Percentiles rank a stretch among this genome's conserved stretches.
Conservation (phyloP, 371 early-diverging fungal species). For the Mucor sp. region DNA sequence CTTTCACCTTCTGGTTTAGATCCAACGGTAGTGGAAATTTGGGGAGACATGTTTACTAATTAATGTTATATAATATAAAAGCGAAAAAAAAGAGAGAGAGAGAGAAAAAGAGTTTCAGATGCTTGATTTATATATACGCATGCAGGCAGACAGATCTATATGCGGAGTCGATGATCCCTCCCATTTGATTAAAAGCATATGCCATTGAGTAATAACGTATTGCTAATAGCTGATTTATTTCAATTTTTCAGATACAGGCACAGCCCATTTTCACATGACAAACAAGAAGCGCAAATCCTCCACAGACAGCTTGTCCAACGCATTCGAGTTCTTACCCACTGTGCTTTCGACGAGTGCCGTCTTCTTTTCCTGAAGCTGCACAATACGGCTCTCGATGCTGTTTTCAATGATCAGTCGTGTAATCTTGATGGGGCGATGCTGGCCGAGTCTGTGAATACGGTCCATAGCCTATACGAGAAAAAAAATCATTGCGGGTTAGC, state of each 20-base stretch:
- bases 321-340: slow-evolving; percentile 75
- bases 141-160: not conserved
- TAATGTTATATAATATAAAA: not conserved
- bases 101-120: not conserved
- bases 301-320: slow-evolving; percentile 70
- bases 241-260: not conserved
- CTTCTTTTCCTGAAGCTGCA: slow-evolving; percentile 96
- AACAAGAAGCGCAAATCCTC: slow-evolving; percentile 91
- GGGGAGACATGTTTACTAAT: not conserved
- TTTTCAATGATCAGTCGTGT: slow-evolving; percentile 93
- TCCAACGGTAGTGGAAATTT: slow-evolving; percentile 10
- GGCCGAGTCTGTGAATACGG: slow-evolving; percentile 91
- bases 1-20: slow-evolving; percentile 37
- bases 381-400: slow-evolving; percentile 93
- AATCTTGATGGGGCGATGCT: slow-evolving; percentile 86
- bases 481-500: slow-evolving; percentile 11
- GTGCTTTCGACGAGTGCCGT: slow-evolving; percentile 88
- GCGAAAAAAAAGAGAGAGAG: not conserved
- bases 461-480: slow-evolving; percentile 83
- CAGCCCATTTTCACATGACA: slow-evolving; percentile 51
- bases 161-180: not conserved
- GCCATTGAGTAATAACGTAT: not conserved
- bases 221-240: not conserved
- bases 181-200: not conserved
- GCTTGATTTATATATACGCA: not conserved